phyloP scores from a whole-genome alignment of 345 rosid genomes.

The Eucalyptus sp. region DNA sequence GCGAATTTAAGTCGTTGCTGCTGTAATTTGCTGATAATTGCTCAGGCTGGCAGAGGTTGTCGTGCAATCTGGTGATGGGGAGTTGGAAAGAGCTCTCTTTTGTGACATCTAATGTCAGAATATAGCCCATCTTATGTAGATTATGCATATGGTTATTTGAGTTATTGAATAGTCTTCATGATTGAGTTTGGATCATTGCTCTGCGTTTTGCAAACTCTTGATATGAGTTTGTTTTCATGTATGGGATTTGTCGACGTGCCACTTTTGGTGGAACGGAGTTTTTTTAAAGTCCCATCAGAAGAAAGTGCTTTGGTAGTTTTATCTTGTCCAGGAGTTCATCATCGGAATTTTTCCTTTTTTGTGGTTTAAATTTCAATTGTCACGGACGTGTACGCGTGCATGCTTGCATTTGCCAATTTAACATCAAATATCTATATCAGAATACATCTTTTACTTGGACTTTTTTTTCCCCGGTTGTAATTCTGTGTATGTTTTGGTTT shows the following conservation, averaged over 20 bases:
- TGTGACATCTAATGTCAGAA: background rate
- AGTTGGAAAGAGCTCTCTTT: background rate
- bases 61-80: background rate
- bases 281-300: background rate
- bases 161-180: background rate
- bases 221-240: background rate
- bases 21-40: background rate
- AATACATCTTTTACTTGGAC: background rate
- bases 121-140: background rate
- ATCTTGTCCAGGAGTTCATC: background rate
- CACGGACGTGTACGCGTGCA: rapidly evolving
- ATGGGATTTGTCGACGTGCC: background rate
- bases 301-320: background rate
- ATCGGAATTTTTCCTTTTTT: background rate
- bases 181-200: background rate
- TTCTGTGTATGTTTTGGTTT: background rate
- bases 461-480: background rate
- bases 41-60: background rate
- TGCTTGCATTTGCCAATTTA: background rate
- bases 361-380: background rate
- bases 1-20: background rate
- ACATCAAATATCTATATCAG: background rate
- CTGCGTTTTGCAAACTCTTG: background rate
- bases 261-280: background rate
- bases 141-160: background rate